These are phyloP conservation scores for Volvox carteri DNA, from an alignment of 163 green algal species.

Conservation along the genomic window DNA sequence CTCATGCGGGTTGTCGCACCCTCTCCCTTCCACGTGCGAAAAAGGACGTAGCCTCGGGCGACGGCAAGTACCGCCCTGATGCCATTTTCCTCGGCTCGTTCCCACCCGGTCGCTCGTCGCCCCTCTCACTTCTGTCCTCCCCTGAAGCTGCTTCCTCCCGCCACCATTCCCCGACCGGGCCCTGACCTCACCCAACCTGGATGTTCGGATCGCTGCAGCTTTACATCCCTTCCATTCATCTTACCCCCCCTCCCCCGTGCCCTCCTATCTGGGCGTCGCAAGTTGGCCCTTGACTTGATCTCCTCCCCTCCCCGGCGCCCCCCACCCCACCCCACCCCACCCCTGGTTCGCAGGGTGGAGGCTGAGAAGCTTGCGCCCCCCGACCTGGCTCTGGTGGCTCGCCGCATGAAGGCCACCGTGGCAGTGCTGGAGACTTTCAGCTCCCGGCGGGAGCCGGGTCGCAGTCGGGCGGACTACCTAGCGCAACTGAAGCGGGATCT, in stretches of 20 bases:
- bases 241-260: background rate
- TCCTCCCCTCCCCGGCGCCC: background rate
- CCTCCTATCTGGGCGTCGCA: background rate
- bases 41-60: background rate
- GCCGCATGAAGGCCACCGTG: constrained; percentile 86
- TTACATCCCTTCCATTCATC: background rate
- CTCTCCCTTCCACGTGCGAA: background rate
- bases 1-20: background rate
- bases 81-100: background rate
- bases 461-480: constrained; percentile 84
- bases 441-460: constrained; percentile 68
- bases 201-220: too few relatives aligned
- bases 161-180: too few relatives aligned
- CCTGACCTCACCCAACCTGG: too few relatives aligned
- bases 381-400: constrained; percentile 83
- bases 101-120: background rate
- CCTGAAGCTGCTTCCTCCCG: too few relatives aligned
- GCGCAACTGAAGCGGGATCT: constrained; percentile 90
- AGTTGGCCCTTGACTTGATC: too few relatives aligned
- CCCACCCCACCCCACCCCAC: background rate
- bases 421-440: constrained; percentile 91
- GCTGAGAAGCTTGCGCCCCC: constrained; percentile 61
- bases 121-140: background rate
- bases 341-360: constrained; percentile 60
- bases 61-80: background rate